Evolutionary conservation across 352 stramenopile genomes (phyloP), one percentile per base, ranked within the genome.

Genomic region (Globisporangium sylvaticum): DNA sequence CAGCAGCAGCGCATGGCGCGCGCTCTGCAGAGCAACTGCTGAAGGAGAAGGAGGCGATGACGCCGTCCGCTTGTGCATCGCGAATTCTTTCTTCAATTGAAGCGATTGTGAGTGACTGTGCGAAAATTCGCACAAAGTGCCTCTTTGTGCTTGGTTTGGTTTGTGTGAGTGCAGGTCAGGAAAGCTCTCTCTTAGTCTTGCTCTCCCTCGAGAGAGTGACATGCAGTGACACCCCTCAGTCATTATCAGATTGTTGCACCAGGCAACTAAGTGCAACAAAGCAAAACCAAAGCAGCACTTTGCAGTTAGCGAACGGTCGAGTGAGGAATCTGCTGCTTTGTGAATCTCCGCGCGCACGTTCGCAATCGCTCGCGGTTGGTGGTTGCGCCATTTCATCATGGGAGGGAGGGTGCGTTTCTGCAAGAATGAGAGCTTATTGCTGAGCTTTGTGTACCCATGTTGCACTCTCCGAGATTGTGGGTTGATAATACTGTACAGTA

Each of bases 1-100:
- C 58, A 77, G 48, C 62, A 67, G 73, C 20, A 87, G 50, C 24
- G 70, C 52, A n/a, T 64, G 64, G 58, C 55, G 74, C n/a, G 55
- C 54, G 46, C 31, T 53, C 29, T 54, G 27, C 50, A 37, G 31
- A 10, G 39, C 20, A n/a, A 34, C 34, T 4, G 29, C 29, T 7
- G 46, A 46, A 46, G 27, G 6, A 37, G 55, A 29, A 7, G 54
- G 46, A 22, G 39, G 18, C 4, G 37, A 46, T n/a, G 39, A 9
- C 18, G 42, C 15, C 9, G 54, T 15, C 20, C 55, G 55, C 55
- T 32, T 37, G n/a, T 46, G 55, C 20, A 60, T 46, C 18, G 22
- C 24, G 25, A 57, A 22, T 22, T 34, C 12, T 12, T 56, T 46
- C 14, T 46, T 52, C 56, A 50, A 46, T 32, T 58, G 31, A 37